Evolutionary conservation across 495 filamentous ascomycete species (phyloP).

Genomic region (Daldinia concentrica): DNA sequence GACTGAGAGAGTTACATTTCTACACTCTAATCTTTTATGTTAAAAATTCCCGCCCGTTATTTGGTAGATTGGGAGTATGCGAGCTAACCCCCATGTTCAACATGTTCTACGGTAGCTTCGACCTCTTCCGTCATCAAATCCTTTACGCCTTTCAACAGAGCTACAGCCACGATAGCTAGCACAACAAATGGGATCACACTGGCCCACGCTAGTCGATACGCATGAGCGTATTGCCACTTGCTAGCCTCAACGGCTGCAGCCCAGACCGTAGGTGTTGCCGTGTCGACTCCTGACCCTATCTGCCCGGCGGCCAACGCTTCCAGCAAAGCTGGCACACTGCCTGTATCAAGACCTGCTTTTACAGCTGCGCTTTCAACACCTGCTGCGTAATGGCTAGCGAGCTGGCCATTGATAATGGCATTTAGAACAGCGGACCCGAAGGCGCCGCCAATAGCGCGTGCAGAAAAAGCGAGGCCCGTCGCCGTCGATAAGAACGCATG

Average conservation of each 20-base stretch:
- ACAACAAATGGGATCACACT: conserved; percentile 65
- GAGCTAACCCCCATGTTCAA: neutral
- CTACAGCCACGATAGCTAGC: conserved; percentile 56
- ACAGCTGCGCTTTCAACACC: conserved; percentile 51
- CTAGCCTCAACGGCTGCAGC: conserved; percentile 51
- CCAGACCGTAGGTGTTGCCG: conserved; percentile 50
- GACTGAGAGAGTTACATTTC: neutral
- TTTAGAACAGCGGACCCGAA: conserved; percentile 64
- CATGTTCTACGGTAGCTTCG: conserved; percentile 57
- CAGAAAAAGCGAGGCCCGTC: conserved; percentile 64
- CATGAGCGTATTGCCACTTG: conserved; percentile 54
- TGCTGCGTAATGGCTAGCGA: conserved; percentile 52
- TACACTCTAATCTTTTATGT: neutral
- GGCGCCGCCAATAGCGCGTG: conserved; percentile 63
- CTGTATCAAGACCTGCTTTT: conserved; percentile 52
- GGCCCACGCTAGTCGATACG: conserved; percentile 61
- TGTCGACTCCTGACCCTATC: conserved; percentile 45
- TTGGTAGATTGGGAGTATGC: neutral
- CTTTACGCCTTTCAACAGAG: conserved; percentile 57
- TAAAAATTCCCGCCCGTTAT: neutral
- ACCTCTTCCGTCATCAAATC: conserved; percentile 63
- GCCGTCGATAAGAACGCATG: conserved; percentile 64
- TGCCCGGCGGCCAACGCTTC: conserved; percentile 48
- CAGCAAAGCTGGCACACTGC: conserved; percentile 50
- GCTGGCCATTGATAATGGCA: conserved; percentile 61